Base-by-base conservation (phyloP, 176 grass and related monocot genomes). In the Oryza australiensis region DNA sequence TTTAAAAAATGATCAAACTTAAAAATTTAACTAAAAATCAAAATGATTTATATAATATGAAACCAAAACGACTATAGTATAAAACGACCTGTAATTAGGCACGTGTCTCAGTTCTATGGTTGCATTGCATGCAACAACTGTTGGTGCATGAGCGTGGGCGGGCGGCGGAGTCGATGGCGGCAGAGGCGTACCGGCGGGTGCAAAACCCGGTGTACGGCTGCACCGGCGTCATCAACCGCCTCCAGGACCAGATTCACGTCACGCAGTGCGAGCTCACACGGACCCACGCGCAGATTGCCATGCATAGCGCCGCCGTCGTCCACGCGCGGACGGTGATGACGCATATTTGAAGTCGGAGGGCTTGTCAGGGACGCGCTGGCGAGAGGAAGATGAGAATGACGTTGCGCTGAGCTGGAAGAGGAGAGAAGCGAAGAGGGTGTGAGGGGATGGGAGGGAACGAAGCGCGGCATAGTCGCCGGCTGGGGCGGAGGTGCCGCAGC, bases 161-260 rank as follows among this genome's bases (percentile, higher is more conserved):
- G 0, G 88, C 84, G 15, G 91, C 87, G 8, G 91, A 94, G 16
- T 78, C 88, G 37, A 86, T 94, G 27, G 81, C 85, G 15, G 20
- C 35, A 20, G 89, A 97, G 82, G 91, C 89, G 16, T 68, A 80
- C 30, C 84, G 84, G 84, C 80, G 94, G 9, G 79, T 88, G 23
- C 72, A 88, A 78, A 91, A 97, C 76, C 94, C 87, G 32, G 94
- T 94, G 42, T 92, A 94, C 37, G 94, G 89, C 35, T 86, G 86
- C 68, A 84, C 75, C 0, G 89, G 89, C 27, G 64, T 88, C 53
- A 83, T 97, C 42, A 49, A 26, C 49, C 33, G 40, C n/a, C 81
- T 94, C 41, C 85, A 88, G 51, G 66, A 80, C 3, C 87, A 92
- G 83, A 94, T 94, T 65, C 27, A 57, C 0, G 32, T 43, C 5